Percentiles rank a stretch among this genome's conserved stretches.
These are phyloP conservation scores for Zygnema circumcarinatum DNA, from an alignment of 139 green algal genomes.

Conservation along the genomic window DNA sequence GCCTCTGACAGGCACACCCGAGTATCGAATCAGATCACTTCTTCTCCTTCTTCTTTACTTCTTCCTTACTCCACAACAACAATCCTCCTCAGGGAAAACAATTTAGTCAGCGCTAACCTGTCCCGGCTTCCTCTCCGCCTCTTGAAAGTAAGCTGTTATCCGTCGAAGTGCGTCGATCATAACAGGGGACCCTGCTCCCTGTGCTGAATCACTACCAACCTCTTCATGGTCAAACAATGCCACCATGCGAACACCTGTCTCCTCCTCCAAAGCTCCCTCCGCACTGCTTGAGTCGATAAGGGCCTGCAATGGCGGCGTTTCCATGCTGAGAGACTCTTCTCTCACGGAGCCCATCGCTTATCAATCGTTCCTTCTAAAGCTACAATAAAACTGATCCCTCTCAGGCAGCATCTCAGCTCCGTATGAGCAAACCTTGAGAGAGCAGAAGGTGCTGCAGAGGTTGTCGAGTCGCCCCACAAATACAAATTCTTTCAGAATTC, in stretches of 20 bases:
- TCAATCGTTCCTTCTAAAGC: no score
- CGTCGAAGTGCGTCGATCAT: slow-evolving; percentile 86
- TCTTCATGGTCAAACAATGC: slow-evolving; percentile 98
- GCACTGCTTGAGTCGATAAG: slow-evolving; percentile 37
- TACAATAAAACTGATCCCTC: no score
- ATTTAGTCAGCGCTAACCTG: background rate
- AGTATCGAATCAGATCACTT: no score
- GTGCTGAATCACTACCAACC: slow-evolving; percentile 78
- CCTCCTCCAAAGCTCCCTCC: slow-evolving; percentile 22
- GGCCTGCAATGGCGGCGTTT: slow-evolving; percentile 34
- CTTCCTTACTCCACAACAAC: no score
- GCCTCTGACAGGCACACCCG: no score
- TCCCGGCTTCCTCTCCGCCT: background rate
- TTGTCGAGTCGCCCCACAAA: slow-evolving; percentile 94
- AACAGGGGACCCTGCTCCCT: slow-evolving; percentile 84
- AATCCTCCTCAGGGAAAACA: no score
- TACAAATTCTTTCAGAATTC: slow-evolving; percentile 85
- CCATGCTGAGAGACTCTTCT: no score
- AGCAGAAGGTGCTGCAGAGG: slow-evolving; percentile 82
- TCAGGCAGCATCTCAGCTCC: no score
- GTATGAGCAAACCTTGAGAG: slow-evolving; percentile 72
- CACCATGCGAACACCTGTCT: slow-evolving; percentile 76
- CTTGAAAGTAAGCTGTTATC: slow-evolving; percentile 32
- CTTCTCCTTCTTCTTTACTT: no score
- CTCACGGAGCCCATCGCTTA: no score